Base-by-base conservation (phyloP, 2,329 filamentous ascomycete genomes). In the Fusarium sp. region DNA sequence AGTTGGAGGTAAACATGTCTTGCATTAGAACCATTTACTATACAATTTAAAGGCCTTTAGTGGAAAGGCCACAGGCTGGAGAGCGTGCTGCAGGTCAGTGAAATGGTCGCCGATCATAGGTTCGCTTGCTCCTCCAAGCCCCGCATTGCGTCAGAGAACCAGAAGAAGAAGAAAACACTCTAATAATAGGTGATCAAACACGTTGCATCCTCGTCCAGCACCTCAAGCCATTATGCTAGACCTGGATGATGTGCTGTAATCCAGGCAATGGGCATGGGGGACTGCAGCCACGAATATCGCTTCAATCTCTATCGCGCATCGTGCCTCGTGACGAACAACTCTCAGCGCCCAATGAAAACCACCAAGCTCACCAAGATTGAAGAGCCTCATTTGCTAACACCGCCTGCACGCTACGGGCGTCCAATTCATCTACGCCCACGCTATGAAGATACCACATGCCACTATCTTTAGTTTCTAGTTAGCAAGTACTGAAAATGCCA, bases 131-230 rank as follows among this genome's bases (percentile, higher is more conserved):
- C 22, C 27, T 35, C 43, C 33, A 43, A 32, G 41, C 68, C 62
- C 65, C 55, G 66, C 60, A 61, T 61, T 54, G 39, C 32, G 59
- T 64, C 27, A 39, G 51, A 32, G 41, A 57, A 40, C 19, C 27
- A 30, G 27, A 30, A 30, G 27, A 25, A 25, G 23, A 30, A 32
- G 14, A 32, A 39, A 19, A 15, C 30, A 48, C 59, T 60, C 70
- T 70, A 72, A 72, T 61, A 68, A 71, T 70, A 72, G 58, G 55
- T 33, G 30, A 15, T n/a, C 8, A 23, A 59, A 71, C 66, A 65
- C 59, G 61, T 68, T 52, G 56, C 30, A 66, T 41, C 53, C 49
- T 59, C 39, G n/a, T 33, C 13, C 30, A 33, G 33, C 50, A 49
- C 40, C 56, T 67, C 65, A 64, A 49, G 52, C 65, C 57, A 70